phyloP scores from a whole-genome alignment of 2,329 filamentous ascomycete species.

The Raffaelea arxii region DNA sequence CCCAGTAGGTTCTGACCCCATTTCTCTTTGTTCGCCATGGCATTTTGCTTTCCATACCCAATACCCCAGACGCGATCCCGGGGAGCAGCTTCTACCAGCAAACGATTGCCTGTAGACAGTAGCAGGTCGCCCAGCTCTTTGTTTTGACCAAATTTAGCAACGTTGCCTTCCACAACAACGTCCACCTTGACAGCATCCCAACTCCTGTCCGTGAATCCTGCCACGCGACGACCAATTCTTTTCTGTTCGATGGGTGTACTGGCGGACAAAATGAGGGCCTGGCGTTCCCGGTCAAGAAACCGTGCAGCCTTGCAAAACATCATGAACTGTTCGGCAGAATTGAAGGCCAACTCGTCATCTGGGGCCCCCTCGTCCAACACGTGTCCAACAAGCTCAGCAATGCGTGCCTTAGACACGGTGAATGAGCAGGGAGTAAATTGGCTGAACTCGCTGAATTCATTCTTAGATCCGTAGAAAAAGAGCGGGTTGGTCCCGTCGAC shows the following conservation, averaged over 20 bases:
- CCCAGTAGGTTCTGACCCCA: constrained; percentile 61
- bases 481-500: too few species aligned
- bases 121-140: constrained; percentile 22
- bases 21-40: constrained; percentile 30
- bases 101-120: constrained; percentile 46
- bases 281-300: constrained; percentile 19
- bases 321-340: constrained; percentile 29
- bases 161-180: constrained; percentile 46
- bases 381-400: constrained; percentile 17
- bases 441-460: too few species aligned
- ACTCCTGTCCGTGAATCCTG: background rate
- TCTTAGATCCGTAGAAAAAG: too few species aligned
- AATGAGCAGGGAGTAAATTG: too few species aligned
- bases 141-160: constrained; percentile 44
- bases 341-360: constrained; percentile 18
- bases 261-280: constrained; percentile 1
- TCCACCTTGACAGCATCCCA: constrained; percentile 23
- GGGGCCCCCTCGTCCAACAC: constrained; percentile 8
- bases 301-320: constrained; percentile 28
- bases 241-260: constrained; percentile 5
- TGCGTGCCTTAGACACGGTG: constrained; percentile 15
- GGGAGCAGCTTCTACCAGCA: constrained; percentile 53
- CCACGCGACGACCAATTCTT: constrained; percentile 1
- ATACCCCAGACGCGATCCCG: constrained; percentile 57
- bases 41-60: constrained; percentile 44